phyloP scores from a whole-genome alignment of 164 flowering plant genomes.

The Saururus chinensis region DNA sequence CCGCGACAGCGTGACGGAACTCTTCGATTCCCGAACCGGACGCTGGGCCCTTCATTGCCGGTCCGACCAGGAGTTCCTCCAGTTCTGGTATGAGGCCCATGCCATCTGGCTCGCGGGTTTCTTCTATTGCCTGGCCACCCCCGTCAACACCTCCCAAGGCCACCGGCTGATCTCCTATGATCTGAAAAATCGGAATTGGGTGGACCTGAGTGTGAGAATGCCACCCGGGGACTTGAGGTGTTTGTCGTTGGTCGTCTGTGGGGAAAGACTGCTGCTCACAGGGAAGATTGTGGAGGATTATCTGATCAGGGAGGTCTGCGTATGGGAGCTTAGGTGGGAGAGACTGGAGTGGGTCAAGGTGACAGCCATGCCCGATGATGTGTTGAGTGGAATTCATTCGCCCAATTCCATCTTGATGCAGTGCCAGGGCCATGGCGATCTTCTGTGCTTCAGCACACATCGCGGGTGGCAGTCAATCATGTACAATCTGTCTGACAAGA shows the following conservation, averaged over 20 bases:
- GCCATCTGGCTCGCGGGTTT: conserved; percentile 17
- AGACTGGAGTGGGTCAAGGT: conserved; percentile 16
- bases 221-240: conserved; percentile 13
- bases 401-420: conserved; percentile 18
- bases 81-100: conserved; percentile 19
- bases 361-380: conserved; percentile 18
- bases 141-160: conserved; percentile 14
- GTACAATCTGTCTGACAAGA: conserved; percentile 10
- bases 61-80: conserved; percentile 16
- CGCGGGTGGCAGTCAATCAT: conserved; percentile 22
- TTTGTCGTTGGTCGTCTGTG: conserved; percentile 19
- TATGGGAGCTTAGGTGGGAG: conserved; percentile 19
- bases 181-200: conserved; percentile 14
- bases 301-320: conserved; percentile 19
- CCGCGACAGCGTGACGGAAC: conserved; percentile 19
- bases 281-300: conserved; percentile 26
- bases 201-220: conserved; percentile 21
- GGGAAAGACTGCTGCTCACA: conserved; percentile 14
- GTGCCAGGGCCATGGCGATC: conserved; percentile 22
- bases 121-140: conserved; percentile 21
- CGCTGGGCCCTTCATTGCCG: conserved; percentile 16
- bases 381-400: conserved; percentile 16
- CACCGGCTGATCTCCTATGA: conserved; percentile 13
- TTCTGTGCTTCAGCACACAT: conserved; percentile 22
- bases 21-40: conserved; percentile 15